A percentile compares a stretch with the other conserved stretches of the same genome.
phyloP scores from a whole-genome alignment of 768 basidiomycete species.

The Daedaleopsis nitida region DNA sequence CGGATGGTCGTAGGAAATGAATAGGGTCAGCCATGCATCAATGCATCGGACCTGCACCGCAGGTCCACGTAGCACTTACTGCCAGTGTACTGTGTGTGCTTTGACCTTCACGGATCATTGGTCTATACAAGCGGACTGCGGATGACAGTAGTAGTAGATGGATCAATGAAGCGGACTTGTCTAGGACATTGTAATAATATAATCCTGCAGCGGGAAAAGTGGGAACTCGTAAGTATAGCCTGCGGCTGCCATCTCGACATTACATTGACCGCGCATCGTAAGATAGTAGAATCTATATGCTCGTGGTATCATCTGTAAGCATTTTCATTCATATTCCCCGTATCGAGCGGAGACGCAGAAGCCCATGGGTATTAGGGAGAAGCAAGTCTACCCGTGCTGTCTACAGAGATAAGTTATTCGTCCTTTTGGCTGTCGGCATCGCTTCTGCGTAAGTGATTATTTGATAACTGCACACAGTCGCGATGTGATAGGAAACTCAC shows the following conservation, averaged over 20 bases:
- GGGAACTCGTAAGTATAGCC: no score
- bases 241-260: neutral
- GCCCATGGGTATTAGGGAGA: constrained; percentile 10
- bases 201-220: no score
- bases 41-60: no score
- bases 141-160: no score
- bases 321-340: constrained; percentile 7
- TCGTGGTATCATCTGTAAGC: neutral
- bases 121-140: no score
- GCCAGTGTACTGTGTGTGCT: no score
- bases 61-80: no score
- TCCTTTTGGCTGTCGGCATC: constrained; percentile 32
- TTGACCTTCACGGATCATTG: no score
- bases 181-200: no score
- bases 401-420: constrained; percentile 22
- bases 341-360: constrained; percentile 2
- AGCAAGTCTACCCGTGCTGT: constrained; percentile 17
- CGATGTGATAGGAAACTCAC: constrained; percentile 37
- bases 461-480: neutral
- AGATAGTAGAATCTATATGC: neutral
- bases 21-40: no score
- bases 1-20: no score
- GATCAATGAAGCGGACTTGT: no score
- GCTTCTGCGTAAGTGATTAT: constrained; percentile 16
- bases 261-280: neutral